phyloP scores from a whole-genome alignment of 768 basidiomycete species.

The Dendrothele bispora region DNA sequence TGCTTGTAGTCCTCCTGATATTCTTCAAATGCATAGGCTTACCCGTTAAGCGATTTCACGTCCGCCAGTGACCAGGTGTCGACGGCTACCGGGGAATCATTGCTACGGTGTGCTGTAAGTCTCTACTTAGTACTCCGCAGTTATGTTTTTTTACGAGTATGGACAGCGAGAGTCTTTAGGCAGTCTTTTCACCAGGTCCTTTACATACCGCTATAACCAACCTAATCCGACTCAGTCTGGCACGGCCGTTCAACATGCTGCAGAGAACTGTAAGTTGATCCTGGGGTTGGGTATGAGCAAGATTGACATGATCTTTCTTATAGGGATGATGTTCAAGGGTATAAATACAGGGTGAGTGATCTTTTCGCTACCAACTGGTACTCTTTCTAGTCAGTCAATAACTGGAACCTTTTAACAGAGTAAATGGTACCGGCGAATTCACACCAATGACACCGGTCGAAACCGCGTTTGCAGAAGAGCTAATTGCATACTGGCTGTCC shows the following conservation, averaged over 20 bases:
- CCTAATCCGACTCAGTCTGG: slow-evolving; percentile 41
- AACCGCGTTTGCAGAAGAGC: slow-evolving; percentile 51
- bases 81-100: slow-evolving; percentile 47
- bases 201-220: slow-evolving; percentile 62
- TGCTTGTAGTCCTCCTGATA: background rate
- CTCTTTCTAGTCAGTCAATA: slow-evolving; percentile 7
- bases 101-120: slow-evolving; percentile 54
- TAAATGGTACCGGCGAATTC: slow-evolving; percentile 54
- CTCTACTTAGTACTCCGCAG: background rate
- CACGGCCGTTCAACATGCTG: slow-evolving; percentile 44
- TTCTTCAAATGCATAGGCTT: slow-evolving; percentile 27
- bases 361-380: background rate
- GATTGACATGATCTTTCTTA: no score
- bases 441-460: slow-evolving; percentile 43
- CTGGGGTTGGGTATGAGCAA: no score
- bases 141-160: background rate
- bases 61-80: slow-evolving; percentile 39
- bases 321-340: no score
- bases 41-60: slow-evolving; percentile 43
- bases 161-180: slow-evolving; percentile 46
- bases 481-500: slow-evolving; percentile 66
- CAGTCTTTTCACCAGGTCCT: slow-evolving; percentile 37
- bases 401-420: slow-evolving; percentile 23
- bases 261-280: slow-evolving; percentile 74
- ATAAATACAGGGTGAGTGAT: slow-evolving; percentile 54